Evolutionary conservation across 2,329 filamentous ascomycete genomes (phyloP), one percentile per base, ranked within the genome.

Genomic region (Sporothrix phasma): DNA sequence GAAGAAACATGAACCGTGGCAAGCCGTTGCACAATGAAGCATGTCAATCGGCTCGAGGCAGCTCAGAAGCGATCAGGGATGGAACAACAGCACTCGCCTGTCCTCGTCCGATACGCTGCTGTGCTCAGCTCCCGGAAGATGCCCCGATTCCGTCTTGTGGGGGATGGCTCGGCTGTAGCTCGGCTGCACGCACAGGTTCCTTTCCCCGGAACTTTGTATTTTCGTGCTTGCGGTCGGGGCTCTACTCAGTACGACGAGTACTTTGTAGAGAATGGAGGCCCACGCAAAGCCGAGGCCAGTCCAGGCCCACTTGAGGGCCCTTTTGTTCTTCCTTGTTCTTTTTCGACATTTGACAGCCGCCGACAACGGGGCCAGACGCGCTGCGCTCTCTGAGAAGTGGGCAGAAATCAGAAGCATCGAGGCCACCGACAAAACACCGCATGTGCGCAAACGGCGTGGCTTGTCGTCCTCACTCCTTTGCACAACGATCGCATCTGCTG

Each of bases 81-180:
- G 17, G 22, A 39, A 46, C 17, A 34, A 39, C 2, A 54, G 8
- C 13, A 41, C n/a, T 41, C 13, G 39, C 17, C n/a, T 17, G 24
- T 13, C 54, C 37, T 41, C 54, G 43, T 58, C 37, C 54, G 54
- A 26, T 26, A 29, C 43, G 37, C 15, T 41, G 15, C 10, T 43
- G 15, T 5, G 22, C 6, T 3, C 29, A 4, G 5, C 6, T 15
- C 10, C 24, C 53, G 37, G 54, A 43, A 58, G 54, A 15, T 7
- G 37, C 22, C 54, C 31, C 54, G 37, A 29, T 43, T 43, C 54
- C 54, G 39, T 24, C n/a, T 46, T 60, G 34, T 58, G 45, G 39
- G 5, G 37, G 10, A 19, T 11, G 24, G 15, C 19, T 63, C 61
- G 61, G 49, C 49, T 46, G 61, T 56, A 63, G 26, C 61, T 63